Evolutionary conservation across 768 basidiomycete species (phyloP), one percentile per base, ranked within the genome.

Genomic region (Mycena belliarum): DNA sequence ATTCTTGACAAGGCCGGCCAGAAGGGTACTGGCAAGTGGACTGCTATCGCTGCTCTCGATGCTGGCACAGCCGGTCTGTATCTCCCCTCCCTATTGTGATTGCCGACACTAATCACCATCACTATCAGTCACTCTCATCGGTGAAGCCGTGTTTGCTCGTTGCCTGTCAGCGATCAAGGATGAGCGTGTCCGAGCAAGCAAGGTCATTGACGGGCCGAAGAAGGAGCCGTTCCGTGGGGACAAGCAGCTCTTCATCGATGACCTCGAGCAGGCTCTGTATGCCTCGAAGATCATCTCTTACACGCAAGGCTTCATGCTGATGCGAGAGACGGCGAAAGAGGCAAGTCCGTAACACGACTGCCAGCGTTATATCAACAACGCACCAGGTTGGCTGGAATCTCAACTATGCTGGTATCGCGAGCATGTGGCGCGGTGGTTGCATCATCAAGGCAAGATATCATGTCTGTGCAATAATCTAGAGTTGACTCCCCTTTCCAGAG

Each of bases 1-100:
- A 96, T 99, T 68, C 83, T 97, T 64, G 97, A 99, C 75, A 73
- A 90, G 69, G 97, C 97, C 58, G 96, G 96, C 37, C 97, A 99
- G 75, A 99, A 99, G 78, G 97, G 97, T 70, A 99, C 97, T 61
- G 95, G 97, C 57, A 99, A 99, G 78, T 99, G 97, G 97, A 99
- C 97, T 54, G 97, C 97, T 55, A 91, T 98, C 68, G 88, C 88
- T 66, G 97, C 97, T 58, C 86, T 99, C 65, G 97, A 99, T 52
- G 88, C 92, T 64, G 95, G 92, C 67, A 88, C 83, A 59, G 82
- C 91, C 42, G 93, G 92, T 91, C 61, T 59, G 85, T 72, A 14
- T 26, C 46, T 53, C 42, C 7, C 41, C 49, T 54, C 44, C 37
- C 61, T 48, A 52, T 37, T 60, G 50, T 55, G 33, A 41, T 25